Evolutionary conservation across 2,329 filamentous ascomycete species (phyloP), one percentile per base, ranked within the genome.

Genomic region (Fusarium begoniae): DNA sequence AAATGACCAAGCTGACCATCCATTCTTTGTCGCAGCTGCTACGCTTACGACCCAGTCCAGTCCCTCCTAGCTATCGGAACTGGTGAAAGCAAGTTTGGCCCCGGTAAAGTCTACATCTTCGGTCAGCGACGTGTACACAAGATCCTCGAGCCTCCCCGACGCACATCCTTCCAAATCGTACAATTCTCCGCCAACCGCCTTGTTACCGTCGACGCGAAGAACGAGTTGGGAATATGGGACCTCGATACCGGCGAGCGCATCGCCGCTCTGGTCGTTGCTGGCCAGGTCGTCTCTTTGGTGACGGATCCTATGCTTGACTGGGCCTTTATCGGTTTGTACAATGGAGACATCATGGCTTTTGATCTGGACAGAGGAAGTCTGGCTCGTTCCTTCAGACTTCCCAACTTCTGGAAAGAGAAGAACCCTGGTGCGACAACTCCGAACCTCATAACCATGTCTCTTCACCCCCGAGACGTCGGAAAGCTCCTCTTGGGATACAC

Each of bases 301-400:
- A 95, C 93, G 13, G 96, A 99, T 80, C 94, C 96, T 2, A 94
- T 94, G 84, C 87, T 99, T 69, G 96, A 99, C 82, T 99, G 97
- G 90, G 94, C 92, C 43, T 92, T 99, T 70, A 85, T 98, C 50
- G 96, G 95, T 18, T 85, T 95, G 71, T 90, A 93, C 73, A 93
- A 89, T 79, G 95, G 96, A 69, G 95, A 98, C 66, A 87, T 98
- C 17, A 88, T 96, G 68, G 94, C 94, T n/a, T 99, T 96, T 80
- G 96, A 99, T 81, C 87, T 99, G 63, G 96, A 98, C 79, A 89
- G 95, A 67, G 91, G 94, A 79, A 87, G 87, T 37, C 84, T 96
- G 68, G 84, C 83, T 10, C 82, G 94, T 20, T 90, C 91, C 2
- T 95, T 98, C 82, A 91, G 90, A 65, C 90, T 99, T 59, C 92